Conservation (phyloP, 192 early-diverging fungal species). For the Coemansia biformis region DNA sequence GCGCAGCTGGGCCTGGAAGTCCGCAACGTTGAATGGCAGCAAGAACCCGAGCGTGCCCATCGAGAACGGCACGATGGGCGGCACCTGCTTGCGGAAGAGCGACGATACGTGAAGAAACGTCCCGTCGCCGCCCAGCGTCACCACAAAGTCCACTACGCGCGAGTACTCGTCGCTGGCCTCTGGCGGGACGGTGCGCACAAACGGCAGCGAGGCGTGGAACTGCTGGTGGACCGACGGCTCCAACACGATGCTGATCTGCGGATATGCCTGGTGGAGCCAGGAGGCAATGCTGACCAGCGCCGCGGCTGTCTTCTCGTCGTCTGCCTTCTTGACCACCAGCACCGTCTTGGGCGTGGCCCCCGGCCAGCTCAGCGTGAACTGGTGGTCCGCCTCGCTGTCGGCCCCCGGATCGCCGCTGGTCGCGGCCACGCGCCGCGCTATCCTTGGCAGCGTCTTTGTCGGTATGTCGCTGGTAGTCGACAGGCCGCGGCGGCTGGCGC, state of each 20-base stretch:
- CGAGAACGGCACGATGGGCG: slow-evolving; percentile 90
- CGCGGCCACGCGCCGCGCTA: slow-evolving; percentile 2
- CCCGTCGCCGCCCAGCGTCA: slow-evolving; percentile 93
- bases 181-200: slow-evolving; percentile 22
- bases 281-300: slow-evolving; percentile 63
- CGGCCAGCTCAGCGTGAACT: slow-evolving; percentile 17
- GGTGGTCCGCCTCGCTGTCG: slow-evolving; percentile 26
- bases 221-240: slow-evolving; percentile 60
- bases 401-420: not conserved
- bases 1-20: slow-evolving; percentile 57
- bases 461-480: slow-evolving; percentile 21
- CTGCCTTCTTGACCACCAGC: slow-evolving; percentile 76
- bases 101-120: slow-evolving; percentile 84
- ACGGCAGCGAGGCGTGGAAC: slow-evolving; percentile 38
- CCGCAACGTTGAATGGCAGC: slow-evolving; percentile 72
- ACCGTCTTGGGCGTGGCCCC: slow-evolving; percentile 60
- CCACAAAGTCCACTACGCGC: slow-evolving; percentile 71
- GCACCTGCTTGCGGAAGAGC: slow-evolving; percentile 67
- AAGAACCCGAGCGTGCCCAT: slow-evolving; percentile 89
- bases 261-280: slow-evolving; percentile 65
- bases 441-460: slow-evolving; percentile 12
- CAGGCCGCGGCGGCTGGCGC: not conserved
- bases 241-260: slow-evolving; percentile 64
- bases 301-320: slow-evolving; percentile 58
- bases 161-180: slow-evolving; percentile 56